phyloP scores from a whole-genome alignment of 495 filamentous ascomycete genomes.

The Hypoxylon rickii region DNA sequence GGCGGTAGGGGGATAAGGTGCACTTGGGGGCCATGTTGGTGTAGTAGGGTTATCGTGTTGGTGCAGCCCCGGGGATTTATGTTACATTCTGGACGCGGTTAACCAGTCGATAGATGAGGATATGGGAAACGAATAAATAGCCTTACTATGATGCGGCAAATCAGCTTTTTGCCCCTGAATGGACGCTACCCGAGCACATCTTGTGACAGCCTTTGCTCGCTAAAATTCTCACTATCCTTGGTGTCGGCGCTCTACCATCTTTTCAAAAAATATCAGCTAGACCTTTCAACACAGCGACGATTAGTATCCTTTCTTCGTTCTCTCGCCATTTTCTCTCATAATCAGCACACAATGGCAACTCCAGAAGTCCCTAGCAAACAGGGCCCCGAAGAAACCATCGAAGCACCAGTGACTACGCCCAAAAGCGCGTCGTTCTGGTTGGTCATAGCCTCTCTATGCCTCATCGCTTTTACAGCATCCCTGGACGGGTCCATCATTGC shows the following conservation, averaged over 20 bases:
- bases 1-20: neutral
- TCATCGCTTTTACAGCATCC: neutral
- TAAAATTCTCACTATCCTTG: neutral
- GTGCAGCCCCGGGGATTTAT: too few species aligned
- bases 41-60: too few species aligned
- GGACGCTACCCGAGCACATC: neutral
- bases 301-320: neutral
- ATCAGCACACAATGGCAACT: neutral
- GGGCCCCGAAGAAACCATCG: neutral
- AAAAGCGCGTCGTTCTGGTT: neutral
- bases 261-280: neutral
- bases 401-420: neutral
- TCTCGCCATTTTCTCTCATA: neutral
- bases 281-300: neutral
- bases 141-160: neutral
- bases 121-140: neutral
- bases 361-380: neutral
- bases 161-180: neutral
- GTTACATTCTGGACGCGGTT: neutral
- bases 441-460: neutral
- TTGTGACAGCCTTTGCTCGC: neutral
- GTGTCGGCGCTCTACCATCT: neutral
- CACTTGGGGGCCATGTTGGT: neutral
- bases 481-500: neutral
- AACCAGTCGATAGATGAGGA: neutral